Evolutionary conservation across 208 protist genomes (phyloP), one percentile per base, ranked within the genome.

Genomic region (Acanthamoeba lenticulata): DNA sequence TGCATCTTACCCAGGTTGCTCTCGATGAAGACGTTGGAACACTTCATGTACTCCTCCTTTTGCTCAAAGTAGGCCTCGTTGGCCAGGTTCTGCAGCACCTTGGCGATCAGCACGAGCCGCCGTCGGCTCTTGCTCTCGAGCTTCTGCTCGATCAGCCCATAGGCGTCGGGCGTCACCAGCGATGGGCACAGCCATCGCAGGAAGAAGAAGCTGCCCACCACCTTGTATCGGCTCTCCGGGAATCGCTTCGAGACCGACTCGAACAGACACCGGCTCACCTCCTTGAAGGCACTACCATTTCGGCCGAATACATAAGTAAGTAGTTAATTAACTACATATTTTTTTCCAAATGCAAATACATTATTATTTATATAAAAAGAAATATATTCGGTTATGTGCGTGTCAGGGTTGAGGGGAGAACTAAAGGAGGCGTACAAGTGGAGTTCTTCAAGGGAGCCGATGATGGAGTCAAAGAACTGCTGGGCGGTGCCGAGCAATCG

Each of bases 41-140:
- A 60, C 5, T 94, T 95, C 96, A 97, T 97, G 79, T 96, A 97
- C 24, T 92, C 67, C 92, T 97, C 96, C 45, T 97, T 97, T 29
- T 79, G n/a, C 17, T 81, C 81, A 83, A 95, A 94, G 21, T n/a
- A 47, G 24, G 94, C 67, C 55, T 95, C 94, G 91, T 97, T 97
- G 17, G 94, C 94, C 15, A 97, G 38, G 49, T 97, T 97, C 89
- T 97, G 96, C 1, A 97, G 24, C 32, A 93, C 85, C 45, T 97
- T 97, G 42, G 92, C 94, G 1, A 96, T 93, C 0, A 97, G 32
- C 24, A 97, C 94, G 4, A 95, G 67, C 5, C 69, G 90, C 49
- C 96, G 40, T 32, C 90, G 27, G 27, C 57, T 91, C 47, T 44
- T 74, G 85, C 85, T 91, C 4, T 91, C 85, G 27, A 91, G 85